Conservation (phyloP, 495 filamentous ascomycete species). For the Aspergillus coremiiformis region DNA sequence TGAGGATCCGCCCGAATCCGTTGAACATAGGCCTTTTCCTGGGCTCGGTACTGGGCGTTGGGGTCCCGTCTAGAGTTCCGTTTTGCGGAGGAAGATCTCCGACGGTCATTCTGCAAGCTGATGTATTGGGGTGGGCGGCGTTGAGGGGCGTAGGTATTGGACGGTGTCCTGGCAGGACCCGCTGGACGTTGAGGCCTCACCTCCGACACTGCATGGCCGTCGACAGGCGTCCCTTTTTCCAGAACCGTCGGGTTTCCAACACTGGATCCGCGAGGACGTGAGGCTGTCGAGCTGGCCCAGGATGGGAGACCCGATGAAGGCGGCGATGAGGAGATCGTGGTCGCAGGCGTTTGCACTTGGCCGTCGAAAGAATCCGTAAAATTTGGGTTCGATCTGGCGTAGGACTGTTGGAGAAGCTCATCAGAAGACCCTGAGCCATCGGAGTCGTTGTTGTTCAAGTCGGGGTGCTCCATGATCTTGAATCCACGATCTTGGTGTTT, state of each 20-base stretch:
- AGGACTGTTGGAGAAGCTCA: constrained; percentile 41
- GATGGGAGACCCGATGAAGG: constrained; percentile 33
- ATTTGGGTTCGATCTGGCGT: constrained; percentile 38
- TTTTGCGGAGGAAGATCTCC: constrained; percentile 48
- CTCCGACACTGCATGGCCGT: constrained; percentile 23
- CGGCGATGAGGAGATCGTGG: constrained; percentile 39
- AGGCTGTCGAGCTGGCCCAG: constrained; percentile 33
- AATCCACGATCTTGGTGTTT: constrained; percentile 17
- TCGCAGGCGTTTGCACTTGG: constrained; percentile 34
- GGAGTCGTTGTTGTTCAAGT: constrained; percentile 51
- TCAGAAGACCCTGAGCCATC: constrained; percentile 58
- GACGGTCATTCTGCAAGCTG: constrained; percentile 41
- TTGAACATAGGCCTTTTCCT: constrained; percentile 76
- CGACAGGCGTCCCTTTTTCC: constrained; percentile 23
- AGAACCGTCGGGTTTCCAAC: constrained; percentile 26
- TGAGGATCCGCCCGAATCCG: constrained; percentile 64
- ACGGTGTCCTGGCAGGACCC: constrained; percentile 57
- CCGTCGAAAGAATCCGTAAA: constrained; percentile 33
- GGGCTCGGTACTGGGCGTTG: constrained; percentile 73
- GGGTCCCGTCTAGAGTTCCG: constrained; percentile 53
- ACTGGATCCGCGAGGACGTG: constrained; percentile 37
- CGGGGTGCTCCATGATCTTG: constrained; percentile 48
- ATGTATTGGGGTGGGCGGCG: constrained; percentile 62
- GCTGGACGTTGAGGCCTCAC: constrained; percentile 49
- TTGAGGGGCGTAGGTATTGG: constrained; percentile 67